Evolutionary conservation across 306 rosid species (phyloP).

Genomic region (Urtica urens): DNA sequence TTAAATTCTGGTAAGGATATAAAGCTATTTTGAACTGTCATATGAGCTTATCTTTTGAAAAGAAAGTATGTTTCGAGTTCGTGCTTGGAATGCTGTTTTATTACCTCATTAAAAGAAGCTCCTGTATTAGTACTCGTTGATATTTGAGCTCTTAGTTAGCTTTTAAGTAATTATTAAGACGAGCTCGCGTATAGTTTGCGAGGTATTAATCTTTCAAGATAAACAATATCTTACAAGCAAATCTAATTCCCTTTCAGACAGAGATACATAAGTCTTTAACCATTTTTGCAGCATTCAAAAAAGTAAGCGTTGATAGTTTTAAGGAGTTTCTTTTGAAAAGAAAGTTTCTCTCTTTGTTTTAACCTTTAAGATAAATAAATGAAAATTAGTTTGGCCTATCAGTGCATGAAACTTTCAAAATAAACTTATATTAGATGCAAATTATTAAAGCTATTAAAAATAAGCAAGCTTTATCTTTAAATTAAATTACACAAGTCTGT

Average conservation of each 20-base stretch:
- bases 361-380: too few species aligned
- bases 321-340: not conserved
- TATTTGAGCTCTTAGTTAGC: conserved; percentile 7
- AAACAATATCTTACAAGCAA: not conserved
- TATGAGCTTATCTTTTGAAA: conserved; percentile 18
- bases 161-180: not conserved
- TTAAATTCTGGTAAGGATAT: conserved; percentile 19
- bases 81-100: conserved; percentile 16
- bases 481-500: too few species aligned
- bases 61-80: conserved; percentile 5
- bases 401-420: too few species aligned
- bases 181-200: too few species aligned
- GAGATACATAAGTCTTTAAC: not conserved
- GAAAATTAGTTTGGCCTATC: too few species aligned
- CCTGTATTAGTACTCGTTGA: conserved; percentile 11
- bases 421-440: too few species aligned
- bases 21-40: conserved; percentile 15
- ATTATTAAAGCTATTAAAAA: too few species aligned
- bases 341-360: too few species aligned
- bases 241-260: not conserved
- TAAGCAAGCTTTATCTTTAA: too few species aligned
- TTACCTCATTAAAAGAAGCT: conserved; percentile 26
- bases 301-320: conserved; percentile 4
- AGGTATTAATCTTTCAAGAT: not conserved
- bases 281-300: not conserved